Percentiles rank a stretch among this genome's conserved stretches.
phyloP scores from a whole-genome alignment of 129 eudicot species.

The Escallonia herrerae region DNA sequence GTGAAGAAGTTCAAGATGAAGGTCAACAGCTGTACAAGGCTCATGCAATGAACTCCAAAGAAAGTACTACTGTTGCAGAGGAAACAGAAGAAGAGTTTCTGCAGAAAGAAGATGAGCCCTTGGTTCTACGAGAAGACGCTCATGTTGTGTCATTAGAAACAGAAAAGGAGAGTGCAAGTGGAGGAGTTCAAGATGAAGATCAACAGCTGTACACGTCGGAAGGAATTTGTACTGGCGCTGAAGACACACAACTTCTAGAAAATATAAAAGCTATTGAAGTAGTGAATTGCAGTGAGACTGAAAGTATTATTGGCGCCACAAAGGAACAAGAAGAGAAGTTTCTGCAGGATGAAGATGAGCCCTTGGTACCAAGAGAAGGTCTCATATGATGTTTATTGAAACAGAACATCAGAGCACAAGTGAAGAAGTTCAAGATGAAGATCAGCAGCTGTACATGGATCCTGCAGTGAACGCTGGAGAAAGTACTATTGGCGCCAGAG shows the following conservation, averaged over 20 bases:
- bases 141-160: no score
- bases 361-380: neutral
- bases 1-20: conserved; percentile 1
- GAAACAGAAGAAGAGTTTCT: neutral
- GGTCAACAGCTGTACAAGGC: neutral
- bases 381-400: neutral
- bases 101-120: no score
- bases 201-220: no score
- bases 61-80: neutral
- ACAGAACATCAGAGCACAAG: neutral
- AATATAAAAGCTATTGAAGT: neutral
- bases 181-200: no score
- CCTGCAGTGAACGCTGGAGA: neutral
- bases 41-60: neutral
- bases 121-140: no score
- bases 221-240: no score
- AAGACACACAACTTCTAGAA: neutral
- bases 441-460: neutral
- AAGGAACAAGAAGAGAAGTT: neutral
- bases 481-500: neutral
- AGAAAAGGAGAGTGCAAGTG: no score
- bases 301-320: neutral
- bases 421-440: conserved; percentile 3
- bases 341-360: neutral
- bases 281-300: neutral